phyloP scores from a whole-genome alignment of 1,284 basidiomycete genomes.

The Fomitopsis betulina region DNA sequence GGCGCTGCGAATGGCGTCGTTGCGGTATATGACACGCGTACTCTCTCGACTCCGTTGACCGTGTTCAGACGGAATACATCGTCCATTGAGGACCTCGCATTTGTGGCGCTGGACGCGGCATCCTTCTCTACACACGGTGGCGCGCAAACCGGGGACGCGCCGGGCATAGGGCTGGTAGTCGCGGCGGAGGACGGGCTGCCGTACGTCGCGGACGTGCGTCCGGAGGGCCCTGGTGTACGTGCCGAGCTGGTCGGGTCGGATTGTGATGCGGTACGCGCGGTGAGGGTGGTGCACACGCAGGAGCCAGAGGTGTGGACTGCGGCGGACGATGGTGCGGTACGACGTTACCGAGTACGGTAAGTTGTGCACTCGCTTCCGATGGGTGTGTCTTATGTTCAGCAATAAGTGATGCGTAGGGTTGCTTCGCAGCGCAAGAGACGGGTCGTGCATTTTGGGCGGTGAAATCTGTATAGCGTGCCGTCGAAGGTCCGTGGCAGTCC shows the following conservation, averaged over 20 bases:
- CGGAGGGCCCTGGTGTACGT: slow-evolving; percentile 32
- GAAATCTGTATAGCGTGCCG: background rate
- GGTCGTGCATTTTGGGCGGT: background rate
- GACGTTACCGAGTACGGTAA: slow-evolving; percentile 33
- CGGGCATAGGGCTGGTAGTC: slow-evolving; percentile 39
- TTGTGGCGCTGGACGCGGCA: slow-evolving; percentile 22
- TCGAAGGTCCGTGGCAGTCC: no score
- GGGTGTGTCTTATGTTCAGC: background rate
- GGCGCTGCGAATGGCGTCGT: slow-evolving; percentile 63
- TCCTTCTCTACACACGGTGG: slow-evolving; percentile 1
- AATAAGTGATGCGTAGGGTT: background rate
- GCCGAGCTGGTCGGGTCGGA: slow-evolving; percentile 47
- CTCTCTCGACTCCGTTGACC: slow-evolving; percentile 34
- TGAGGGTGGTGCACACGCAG: slow-evolving; percentile 24
- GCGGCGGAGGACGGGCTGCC: slow-evolving; percentile 56
- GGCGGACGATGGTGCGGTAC: slow-evolving; percentile 54
- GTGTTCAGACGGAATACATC: slow-evolving; percentile 52
- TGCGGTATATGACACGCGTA: slow-evolving; percentile 50
- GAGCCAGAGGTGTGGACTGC: slow-evolving; percentile 49
- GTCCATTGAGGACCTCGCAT: slow-evolving; percentile 50
- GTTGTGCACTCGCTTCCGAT: background rate
- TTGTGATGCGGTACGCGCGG: slow-evolving; percentile 42
- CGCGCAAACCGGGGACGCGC: background rate
- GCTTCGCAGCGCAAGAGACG: background rate
- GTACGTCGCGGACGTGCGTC: slow-evolving; percentile 39